phyloP scores from a whole-genome alignment of 192 early-diverging fungal genomes.

The Gonapodya prolifera region DNA sequence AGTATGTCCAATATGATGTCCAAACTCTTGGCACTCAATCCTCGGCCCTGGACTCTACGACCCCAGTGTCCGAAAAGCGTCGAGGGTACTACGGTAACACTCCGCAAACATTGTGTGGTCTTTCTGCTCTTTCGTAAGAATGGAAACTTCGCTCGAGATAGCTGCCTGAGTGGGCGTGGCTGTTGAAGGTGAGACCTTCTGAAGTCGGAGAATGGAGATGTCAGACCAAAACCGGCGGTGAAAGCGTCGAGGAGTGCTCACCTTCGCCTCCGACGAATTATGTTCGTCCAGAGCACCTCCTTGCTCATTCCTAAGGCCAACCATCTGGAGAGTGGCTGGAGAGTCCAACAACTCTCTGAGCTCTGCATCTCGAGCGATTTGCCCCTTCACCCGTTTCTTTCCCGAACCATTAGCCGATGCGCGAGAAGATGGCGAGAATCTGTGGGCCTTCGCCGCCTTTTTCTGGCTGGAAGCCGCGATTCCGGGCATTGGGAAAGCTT shows the following conservation, averaged over 20 bases:
- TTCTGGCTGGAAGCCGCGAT: not conserved
- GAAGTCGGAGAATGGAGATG: not conserved
- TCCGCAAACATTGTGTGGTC: not conserved
- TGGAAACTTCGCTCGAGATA: not conserved
- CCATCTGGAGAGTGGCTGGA: not conserved
- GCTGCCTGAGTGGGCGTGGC: not conserved
- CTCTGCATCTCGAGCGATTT: not conserved
- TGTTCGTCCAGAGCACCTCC: not conserved
- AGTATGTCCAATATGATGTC: no score
- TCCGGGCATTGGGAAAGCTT: not conserved
- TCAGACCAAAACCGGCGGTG: no score
- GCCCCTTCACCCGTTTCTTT: not conserved
- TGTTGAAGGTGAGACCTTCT: not conserved
- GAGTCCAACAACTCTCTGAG: not conserved
- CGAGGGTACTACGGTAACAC: not conserved
- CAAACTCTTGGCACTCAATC: no score
- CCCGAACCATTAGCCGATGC: not conserved
- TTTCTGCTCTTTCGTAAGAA: not conserved
- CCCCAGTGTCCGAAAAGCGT: not conserved
- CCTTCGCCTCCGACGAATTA: not conserved
- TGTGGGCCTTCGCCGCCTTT: not conserved
- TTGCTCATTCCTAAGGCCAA: not conserved
- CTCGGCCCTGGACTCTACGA: not conserved
- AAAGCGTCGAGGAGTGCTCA: no score
- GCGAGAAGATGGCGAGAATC: not conserved